A percentile compares a stretch with the other conserved stretches of the same genome.
Evolutionary conservation across 352 stramenopile genomes (phyloP).

Genomic region (Globisporangium recalcitrans): DNA sequence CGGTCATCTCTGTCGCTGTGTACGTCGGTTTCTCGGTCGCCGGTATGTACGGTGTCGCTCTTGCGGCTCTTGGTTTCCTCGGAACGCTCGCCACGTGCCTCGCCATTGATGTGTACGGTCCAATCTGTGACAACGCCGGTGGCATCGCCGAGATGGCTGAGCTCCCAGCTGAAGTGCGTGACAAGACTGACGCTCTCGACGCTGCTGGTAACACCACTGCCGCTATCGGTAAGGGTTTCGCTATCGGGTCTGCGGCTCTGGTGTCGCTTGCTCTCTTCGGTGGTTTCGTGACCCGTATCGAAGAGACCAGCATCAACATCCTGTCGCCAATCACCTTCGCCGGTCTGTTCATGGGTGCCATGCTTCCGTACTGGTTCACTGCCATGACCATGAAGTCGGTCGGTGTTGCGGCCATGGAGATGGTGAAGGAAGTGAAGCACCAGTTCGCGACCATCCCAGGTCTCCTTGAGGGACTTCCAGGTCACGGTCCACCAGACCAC

Average conservation of each 20-base stretch:
- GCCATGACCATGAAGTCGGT: slow-evolving; percentile 99
- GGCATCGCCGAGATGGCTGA: slow-evolving; percentile 99
- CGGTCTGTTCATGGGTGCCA: slow-evolving; percentile 98
- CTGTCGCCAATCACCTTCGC: slow-evolving; percentile 97
- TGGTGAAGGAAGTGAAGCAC: slow-evolving; percentile 99
- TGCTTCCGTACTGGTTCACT: slow-evolving; percentile 99
- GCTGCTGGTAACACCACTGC: slow-evolving; percentile 99
- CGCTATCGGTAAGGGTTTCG: slow-evolving; percentile 99
- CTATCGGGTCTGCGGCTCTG: slow-evolving; percentile 98
- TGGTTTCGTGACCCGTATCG: slow-evolving; percentile 97
- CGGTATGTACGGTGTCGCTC: slow-evolving; percentile 96
- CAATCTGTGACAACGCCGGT: slow-evolving; percentile 98
- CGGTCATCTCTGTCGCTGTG: slow-evolving; percentile 96
- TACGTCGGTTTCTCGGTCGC: slow-evolving; percentile 96
- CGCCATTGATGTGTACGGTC: slow-evolving; percentile 99
- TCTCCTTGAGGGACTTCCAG: slow-evolving; percentile 92
- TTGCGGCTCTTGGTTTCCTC: slow-evolving; percentile 98
- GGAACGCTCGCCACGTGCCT: slow-evolving; percentile 97
- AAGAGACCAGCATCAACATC: slow-evolving; percentile 95
- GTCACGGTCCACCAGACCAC: slow-evolving; percentile 83
- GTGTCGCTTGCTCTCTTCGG: slow-evolving; percentile 98
- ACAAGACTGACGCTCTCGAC: slow-evolving; percentile 99
- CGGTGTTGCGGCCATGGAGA: slow-evolving; percentile 96
- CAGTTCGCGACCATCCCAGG: slow-evolving; percentile 99
- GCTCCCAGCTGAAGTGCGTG: slow-evolving; percentile 93